phyloP scores from a whole-genome alignment of 1,284 basidiomycete genomes.

The Phylloboletellus chloephorus region DNA sequence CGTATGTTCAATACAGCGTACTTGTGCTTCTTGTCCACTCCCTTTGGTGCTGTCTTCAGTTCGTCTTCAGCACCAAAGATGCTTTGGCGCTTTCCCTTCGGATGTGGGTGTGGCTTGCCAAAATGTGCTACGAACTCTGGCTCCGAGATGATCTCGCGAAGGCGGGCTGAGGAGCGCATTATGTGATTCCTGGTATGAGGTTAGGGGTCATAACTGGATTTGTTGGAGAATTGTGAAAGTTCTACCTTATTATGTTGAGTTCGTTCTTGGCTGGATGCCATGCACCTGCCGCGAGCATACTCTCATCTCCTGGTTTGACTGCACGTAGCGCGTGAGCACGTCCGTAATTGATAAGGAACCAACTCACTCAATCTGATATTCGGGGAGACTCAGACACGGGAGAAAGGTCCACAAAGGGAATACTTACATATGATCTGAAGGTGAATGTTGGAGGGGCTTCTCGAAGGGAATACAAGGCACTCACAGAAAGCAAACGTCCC shows the following conservation, averaged over 20 bases:
- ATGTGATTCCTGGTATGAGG: constrained; percentile 52
- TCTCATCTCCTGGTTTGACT: constrained; percentile 70
- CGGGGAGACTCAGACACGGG: neutral
- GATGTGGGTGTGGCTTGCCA: constrained; percentile 59
- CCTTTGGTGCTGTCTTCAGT: constrained; percentile 84
- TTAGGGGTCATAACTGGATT: neutral
- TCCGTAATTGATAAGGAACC: neutral
- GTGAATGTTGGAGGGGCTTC: constrained; percentile 10
- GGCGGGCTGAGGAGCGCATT: constrained; percentile 51
- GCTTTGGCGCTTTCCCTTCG: constrained; percentile 59
- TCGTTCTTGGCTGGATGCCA: constrained; percentile 85
- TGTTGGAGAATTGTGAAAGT: neutral
- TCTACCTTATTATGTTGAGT: constrained; percentile 64
- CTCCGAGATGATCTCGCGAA: constrained; percentile 61
- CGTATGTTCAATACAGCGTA: constrained; percentile 22
- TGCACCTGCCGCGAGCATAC: constrained; percentile 70
- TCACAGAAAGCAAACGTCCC: constrained; percentile 73
- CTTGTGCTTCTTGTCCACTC: constrained; percentile 77
- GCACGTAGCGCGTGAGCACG: constrained; percentile 9
- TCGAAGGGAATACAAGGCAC: constrained; percentile 25
- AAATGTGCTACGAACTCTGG: constrained; percentile 69
- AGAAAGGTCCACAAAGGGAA: neutral
- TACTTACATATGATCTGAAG: constrained; percentile 39
- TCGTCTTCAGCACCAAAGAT: constrained; percentile 80
- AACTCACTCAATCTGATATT: constrained; percentile 22